phyloP scores from a whole-genome alignment of 2,329 filamentous ascomycete species.

The Rhynchosporium secalis region DNA sequence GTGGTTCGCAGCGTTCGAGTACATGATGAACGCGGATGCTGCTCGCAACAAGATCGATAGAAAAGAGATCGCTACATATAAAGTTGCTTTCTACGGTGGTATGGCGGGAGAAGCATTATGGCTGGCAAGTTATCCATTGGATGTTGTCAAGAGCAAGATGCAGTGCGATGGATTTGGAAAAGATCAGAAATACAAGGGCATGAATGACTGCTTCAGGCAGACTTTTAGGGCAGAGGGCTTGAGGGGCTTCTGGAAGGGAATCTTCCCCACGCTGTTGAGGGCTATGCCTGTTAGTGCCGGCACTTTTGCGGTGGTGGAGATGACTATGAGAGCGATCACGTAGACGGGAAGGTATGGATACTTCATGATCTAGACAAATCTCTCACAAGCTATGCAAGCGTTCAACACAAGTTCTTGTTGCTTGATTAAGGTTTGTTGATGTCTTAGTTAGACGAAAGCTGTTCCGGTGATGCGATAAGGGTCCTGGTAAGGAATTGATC shows the following conservation, averaged over 20 bases:
- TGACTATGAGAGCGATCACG: constrained; percentile 63
- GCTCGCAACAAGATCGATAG: constrained; percentile 73
- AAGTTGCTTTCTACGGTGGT: constrained; percentile 90
- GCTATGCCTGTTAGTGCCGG: constrained; percentile 97
- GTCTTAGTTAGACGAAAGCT: no score
- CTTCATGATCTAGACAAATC: background rate
- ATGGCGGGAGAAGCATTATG: constrained; percentile 92
- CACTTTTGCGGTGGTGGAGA: constrained; percentile 86
- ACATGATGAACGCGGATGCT: constrained; percentile 89
- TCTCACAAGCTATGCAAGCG: background rate
- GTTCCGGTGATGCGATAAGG: no score
- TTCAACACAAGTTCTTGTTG: background rate
- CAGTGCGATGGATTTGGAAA: constrained; percentile 89
- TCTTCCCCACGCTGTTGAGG: constrained; percentile 85
- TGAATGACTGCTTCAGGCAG: constrained; percentile 87
- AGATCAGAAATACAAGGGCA: constrained; percentile 70
- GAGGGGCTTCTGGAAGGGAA: constrained; percentile 90
- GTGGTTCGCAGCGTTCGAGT: constrained; percentile 96
- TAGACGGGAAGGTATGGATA: constrained; percentile 25
- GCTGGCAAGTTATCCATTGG: constrained; percentile 91
- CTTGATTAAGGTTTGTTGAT: background rate
- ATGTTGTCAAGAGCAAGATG: constrained; percentile 99
- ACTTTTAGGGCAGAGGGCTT: constrained; percentile 76
- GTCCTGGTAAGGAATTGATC: no score
- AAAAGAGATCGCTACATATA: constrained; percentile 76